Conservation (phyloP, 192 early-diverging fungal genomes). For the Endogone sp. region DNA sequence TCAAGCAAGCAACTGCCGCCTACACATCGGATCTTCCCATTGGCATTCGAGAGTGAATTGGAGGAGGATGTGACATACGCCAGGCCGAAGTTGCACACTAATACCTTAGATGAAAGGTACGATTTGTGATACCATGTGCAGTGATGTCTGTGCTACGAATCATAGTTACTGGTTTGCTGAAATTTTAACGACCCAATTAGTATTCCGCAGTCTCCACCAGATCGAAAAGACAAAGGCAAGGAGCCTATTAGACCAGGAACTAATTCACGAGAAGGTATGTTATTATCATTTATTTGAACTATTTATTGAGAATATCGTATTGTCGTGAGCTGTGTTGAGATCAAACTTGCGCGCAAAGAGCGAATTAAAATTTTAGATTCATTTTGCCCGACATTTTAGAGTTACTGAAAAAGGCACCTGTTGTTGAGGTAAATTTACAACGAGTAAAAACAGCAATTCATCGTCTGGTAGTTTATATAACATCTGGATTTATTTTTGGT, state of each 20-base stretch:
- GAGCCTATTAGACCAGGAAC: neutral
- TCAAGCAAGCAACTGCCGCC: conserved; percentile 19
- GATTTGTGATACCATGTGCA: too few relatives aligned
- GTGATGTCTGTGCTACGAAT: too few relatives aligned
- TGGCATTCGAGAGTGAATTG: conserved; percentile 27
- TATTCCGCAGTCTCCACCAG: neutral
- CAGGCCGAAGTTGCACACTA: conserved; percentile 2
- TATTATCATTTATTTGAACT: too few relatives aligned
- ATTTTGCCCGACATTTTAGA: too few relatives aligned
- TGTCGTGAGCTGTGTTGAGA: too few relatives aligned
- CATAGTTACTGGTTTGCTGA: too few relatives aligned
- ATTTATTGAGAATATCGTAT: too few relatives aligned
- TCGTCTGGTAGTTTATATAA: too few relatives aligned
- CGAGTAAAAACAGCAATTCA: too few relatives aligned
- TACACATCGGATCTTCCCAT: conserved; percentile 26
- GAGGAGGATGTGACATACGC: conserved; percentile 36
- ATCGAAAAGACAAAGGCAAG: neutral
- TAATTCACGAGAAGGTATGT: neutral
- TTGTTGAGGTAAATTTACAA: conserved; percentile 36
- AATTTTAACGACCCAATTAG: neutral
- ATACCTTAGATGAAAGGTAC: too few relatives aligned
- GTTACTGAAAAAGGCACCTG: conserved; percentile 53
- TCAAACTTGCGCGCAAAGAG: too few relatives aligned
- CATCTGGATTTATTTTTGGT: conserved; percentile 5
- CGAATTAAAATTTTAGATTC: too few relatives aligned